These are phyloP conservation scores for Chaetomium strumarium DNA, from an alignment of 2,329 filamentous ascomycete genomes.

Conservation along the genomic window DNA sequence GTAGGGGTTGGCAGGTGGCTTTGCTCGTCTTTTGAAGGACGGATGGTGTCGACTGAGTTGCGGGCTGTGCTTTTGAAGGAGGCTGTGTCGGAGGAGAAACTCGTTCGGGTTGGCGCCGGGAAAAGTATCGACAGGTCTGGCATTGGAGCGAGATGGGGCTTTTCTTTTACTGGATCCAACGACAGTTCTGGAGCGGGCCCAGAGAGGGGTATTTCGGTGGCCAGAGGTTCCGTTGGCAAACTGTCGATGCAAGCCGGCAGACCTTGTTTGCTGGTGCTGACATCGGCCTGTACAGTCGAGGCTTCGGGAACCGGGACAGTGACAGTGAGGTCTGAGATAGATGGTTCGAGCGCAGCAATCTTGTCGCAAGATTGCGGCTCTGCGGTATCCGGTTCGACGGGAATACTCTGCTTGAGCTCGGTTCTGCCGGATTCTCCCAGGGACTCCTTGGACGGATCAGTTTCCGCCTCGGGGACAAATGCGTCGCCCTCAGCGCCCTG, in stretches of 20 bases:
- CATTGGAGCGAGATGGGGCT: background rate
- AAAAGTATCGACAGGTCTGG: constrained; percentile 3
- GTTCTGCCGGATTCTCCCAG: background rate
- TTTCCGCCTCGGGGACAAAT: background rate
- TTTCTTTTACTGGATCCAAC: background rate
- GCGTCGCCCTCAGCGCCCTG: background rate
- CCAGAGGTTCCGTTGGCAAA: background rate
- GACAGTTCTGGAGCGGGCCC: background rate
- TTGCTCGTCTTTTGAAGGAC: constrained; percentile 1
- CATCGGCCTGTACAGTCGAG: too few relatives aligned
- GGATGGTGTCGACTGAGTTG: constrained; percentile 17
- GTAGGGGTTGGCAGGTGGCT: background rate
- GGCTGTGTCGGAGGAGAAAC: background rate
- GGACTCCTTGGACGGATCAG: background rate
- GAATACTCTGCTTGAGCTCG: background rate
- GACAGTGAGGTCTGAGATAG: constrained; percentile 1
- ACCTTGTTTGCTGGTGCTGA: too few relatives aligned
- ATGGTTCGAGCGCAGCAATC: constrained; percentile 7
- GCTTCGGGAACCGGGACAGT: background rate
- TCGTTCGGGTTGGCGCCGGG: constrained; percentile 1
- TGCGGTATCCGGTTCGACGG: constrained; percentile 3
- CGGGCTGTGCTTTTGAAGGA: constrained; percentile 1
- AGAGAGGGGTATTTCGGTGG: background rate
- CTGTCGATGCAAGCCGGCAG: background rate
- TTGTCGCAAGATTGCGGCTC: constrained; percentile 2